phyloP scores from a whole-genome alignment of 2,329 filamentous ascomycete genomes.

The Anthostomella pinea region DNA sequence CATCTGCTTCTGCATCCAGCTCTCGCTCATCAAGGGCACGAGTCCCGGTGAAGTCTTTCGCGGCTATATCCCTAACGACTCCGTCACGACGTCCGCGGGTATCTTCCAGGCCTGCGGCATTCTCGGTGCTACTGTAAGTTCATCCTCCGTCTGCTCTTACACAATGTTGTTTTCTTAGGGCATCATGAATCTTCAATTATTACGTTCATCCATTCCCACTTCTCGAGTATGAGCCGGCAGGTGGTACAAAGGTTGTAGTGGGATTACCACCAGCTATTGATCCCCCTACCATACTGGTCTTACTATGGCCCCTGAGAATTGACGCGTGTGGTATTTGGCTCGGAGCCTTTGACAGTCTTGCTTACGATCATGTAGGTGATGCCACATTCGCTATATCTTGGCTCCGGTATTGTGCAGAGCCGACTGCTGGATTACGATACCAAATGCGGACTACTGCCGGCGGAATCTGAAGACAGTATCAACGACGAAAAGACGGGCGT shows the following conservation, averaged over 20 bases:
- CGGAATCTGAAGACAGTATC: conserved; percentile 21
- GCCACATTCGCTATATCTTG: conserved; percentile 54
- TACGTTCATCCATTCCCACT: not conserved
- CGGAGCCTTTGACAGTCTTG: too few species aligned
- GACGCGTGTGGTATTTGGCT: too few species aligned
- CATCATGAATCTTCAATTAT: not conserved
- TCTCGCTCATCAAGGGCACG: conserved; percentile 58
- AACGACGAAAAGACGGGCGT: conserved; percentile 32
- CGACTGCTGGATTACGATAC: conserved; percentile 63
- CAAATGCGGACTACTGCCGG: conserved; percentile 51
- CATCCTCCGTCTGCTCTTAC: not conserved
- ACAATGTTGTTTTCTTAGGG: not conserved
- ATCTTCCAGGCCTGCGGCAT: conserved; percentile 74
- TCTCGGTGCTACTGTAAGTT: conserved; percentile 62
- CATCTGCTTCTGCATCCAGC: conserved; percentile 67
- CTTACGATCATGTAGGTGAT: conserved; percentile 35
- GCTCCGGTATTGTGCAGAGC: conserved; percentile 66
- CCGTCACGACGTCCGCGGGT: conserved; percentile 55
- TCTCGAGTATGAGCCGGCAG: too few species aligned
- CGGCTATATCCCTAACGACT: conserved; percentile 62
- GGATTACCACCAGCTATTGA: too few species aligned
- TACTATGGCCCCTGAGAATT: too few species aligned
- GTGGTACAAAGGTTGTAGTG: too few species aligned
- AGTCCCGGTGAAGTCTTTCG: conserved; percentile 58
- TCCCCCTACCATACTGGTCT: too few species aligned